Conservation (phyloP, 768 basidiomycete genomes). For the Hydnum rufescens region DNA sequence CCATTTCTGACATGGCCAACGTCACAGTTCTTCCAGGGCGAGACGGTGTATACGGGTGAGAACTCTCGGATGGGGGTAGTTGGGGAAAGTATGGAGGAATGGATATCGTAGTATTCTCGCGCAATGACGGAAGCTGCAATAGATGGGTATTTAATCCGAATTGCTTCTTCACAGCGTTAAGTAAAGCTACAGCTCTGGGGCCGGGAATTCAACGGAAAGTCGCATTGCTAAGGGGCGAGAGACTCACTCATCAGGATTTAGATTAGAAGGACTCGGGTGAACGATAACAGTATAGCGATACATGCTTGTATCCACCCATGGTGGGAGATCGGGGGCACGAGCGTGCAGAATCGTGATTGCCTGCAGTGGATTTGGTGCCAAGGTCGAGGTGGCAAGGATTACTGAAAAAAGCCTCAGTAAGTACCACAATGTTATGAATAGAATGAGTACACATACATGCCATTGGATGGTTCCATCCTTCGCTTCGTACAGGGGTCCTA, state of each 20-base stretch:
- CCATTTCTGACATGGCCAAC: conserved; percentile 37
- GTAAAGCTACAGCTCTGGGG: conserved; percentile 49
- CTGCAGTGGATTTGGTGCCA: conserved; percentile 62
- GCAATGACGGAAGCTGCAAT: conserved; percentile 31
- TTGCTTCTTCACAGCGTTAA: conserved; percentile 77
- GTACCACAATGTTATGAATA: conserved; percentile 2
- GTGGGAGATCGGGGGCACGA: conserved; percentile 42
- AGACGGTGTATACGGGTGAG: neutral
- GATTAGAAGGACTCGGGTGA: conserved; percentile 41
- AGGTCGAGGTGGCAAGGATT: conserved; percentile 63
- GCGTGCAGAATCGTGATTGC: conserved; percentile 59
- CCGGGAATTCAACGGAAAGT: neutral
- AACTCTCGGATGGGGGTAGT: conserved; percentile 29
- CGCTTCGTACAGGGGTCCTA: conserved; percentile 43
- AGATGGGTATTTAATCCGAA: conserved; percentile 62
- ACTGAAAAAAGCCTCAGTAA: too few species aligned
- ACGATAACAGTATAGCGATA: conserved; percentile 52
- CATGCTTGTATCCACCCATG: conserved; percentile 62
- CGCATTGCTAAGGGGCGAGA: neutral
- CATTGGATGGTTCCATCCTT: conserved; percentile 78
- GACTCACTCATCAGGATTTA: conserved; percentile 66
- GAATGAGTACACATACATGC: conserved; percentile 32
- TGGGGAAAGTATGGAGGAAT: conserved; percentile 35
- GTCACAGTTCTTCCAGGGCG: conserved; percentile 1
- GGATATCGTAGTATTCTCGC: conserved; percentile 3